phyloP scores from a whole-genome alignment of 768 basidiomycete genomes.

The Rhizopogon vulgaris region DNA sequence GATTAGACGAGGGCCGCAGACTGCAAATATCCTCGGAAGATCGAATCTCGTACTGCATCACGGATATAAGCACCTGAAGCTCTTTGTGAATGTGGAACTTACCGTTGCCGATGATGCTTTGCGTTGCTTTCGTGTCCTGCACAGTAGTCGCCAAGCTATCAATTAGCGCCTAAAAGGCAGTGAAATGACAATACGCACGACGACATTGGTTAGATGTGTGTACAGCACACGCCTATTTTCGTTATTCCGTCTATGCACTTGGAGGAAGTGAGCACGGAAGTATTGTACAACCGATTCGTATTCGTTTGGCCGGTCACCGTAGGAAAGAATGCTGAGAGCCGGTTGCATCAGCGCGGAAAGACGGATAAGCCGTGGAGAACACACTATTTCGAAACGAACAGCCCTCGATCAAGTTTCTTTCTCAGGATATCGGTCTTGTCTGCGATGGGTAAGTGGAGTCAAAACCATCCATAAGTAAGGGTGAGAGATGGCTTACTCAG shows the following conservation, averaged over 20 bases:
- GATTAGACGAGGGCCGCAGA: slow-evolving; percentile 62
- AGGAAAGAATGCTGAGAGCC: slow-evolving; percentile 64
- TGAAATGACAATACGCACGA: slow-evolving; percentile 37
- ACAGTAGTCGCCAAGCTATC: slow-evolving; percentile 3
- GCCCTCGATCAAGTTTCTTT: slow-evolving; percentile 63
- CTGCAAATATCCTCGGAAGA: slow-evolving; percentile 69
- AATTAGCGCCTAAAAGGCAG: neutral
- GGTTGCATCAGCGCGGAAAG: slow-evolving; percentile 6
- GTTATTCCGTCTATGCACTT: slow-evolving; percentile 72
- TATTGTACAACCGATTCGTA: slow-evolving; percentile 79
- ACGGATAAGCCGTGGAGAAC: neutral
- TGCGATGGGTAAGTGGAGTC: slow-evolving; percentile 16
- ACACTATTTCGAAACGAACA: slow-evolving; percentile 76
- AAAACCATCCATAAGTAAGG: neutral
- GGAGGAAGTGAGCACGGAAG: slow-evolving; percentile 83
- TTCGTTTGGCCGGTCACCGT: slow-evolving; percentile 73
- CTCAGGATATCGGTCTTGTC: slow-evolving; percentile 77
- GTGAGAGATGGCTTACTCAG: slow-evolving; percentile 36
- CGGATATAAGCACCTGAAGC: slow-evolving; percentile 3
- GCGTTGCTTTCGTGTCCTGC: slow-evolving; percentile 79
- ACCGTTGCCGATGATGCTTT: slow-evolving; percentile 81
- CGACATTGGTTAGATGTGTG: slow-evolving; percentile 76
- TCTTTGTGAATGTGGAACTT: slow-evolving; percentile 14
- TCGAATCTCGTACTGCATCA: slow-evolving; percentile 59
- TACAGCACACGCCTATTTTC: slow-evolving; percentile 77